These are phyloP conservation scores for Mycena vitilis DNA, from an alignment of 768 basidiomycete genomes.

Conservation along the genomic window DNA sequence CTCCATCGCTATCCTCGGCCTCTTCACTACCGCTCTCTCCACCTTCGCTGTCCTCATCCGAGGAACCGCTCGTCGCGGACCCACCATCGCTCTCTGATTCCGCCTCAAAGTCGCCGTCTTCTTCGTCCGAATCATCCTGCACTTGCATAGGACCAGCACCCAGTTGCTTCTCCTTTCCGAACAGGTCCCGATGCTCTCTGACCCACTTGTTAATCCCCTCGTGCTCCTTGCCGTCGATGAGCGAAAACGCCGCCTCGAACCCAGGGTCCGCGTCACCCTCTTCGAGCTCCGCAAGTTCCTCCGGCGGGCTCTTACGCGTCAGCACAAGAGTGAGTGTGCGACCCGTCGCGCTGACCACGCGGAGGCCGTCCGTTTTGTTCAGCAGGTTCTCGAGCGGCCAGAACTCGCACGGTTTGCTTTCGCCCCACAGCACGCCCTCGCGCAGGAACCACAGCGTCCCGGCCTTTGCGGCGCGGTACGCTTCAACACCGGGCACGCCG, in stretches of 20 bases:
- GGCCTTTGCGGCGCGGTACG: constrained; percentile 76
- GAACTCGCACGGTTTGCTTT: constrained; percentile 82
- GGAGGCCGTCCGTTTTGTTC: constrained; percentile 59
- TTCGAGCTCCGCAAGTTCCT: constrained; percentile 48
- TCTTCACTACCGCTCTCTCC: constrained; percentile 43
- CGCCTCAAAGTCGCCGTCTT: constrained; percentile 57
- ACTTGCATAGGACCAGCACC: constrained; percentile 43
- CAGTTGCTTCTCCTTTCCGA: constrained; percentile 56
- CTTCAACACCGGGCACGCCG: constrained; percentile 72
- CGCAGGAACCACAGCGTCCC: constrained; percentile 80
- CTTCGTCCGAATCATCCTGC: constrained; percentile 59
- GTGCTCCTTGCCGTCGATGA: constrained; percentile 79
- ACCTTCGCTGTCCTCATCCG: constrained; percentile 42
- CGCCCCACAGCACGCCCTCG: constrained; percentile 78
- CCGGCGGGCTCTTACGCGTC: constrained; percentile 48
- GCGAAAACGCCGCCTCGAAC: constrained; percentile 74
- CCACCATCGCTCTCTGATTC: constrained; percentile 51
- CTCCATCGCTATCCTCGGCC: constrained; percentile 46
- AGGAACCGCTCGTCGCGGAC: constrained; percentile 44
- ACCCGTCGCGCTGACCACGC: constrained; percentile 72
- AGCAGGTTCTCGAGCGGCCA: constrained; percentile 74
- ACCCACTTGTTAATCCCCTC: constrained; percentile 76
- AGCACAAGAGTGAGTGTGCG: constrained; percentile 74
- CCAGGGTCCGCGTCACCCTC: constrained; percentile 57
- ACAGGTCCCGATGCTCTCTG: constrained; percentile 63